phyloP scores from a whole-genome alignment of 2,329 filamentous ascomycete species.

The Talaromyces albobiverticillius region DNA sequence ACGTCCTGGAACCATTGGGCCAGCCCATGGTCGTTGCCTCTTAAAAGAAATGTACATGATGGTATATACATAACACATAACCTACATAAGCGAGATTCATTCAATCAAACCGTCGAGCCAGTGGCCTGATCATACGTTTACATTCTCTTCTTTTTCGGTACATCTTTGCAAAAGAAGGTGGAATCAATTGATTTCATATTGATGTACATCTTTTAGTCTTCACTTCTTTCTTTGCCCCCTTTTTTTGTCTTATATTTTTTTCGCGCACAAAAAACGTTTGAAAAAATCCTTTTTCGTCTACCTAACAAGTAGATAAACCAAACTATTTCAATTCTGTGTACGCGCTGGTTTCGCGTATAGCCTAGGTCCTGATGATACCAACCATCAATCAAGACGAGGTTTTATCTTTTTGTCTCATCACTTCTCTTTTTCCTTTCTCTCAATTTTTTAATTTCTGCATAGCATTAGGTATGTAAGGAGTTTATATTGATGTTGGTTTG shows the following conservation, averaged over 20 bases:
- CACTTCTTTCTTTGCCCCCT: neutral
- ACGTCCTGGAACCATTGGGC: conserved; percentile 48
- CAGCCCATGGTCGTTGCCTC: conserved; percentile 19
- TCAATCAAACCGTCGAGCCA: neutral
- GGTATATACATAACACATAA: neutral
- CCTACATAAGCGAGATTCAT: conserved; percentile 1
- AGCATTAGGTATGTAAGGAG: too few relatives aligned
- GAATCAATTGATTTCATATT: neutral
- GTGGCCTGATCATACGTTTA: neutral
- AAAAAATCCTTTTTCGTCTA: neutral
- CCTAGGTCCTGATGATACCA: neutral
- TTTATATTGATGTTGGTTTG: too few relatives aligned
- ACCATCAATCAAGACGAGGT: neutral
- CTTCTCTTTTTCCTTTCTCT: neutral
- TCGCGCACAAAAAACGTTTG: too few relatives aligned
- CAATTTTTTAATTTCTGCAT: neutral
- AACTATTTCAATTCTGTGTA: neutral
- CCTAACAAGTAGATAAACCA: neutral
- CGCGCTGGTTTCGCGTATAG: neutral
- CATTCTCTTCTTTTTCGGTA: neutral
- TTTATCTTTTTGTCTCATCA: neutral
- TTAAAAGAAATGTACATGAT: neutral
- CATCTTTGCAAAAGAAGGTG: too few relatives aligned
- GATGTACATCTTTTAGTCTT: conserved; percentile 6
- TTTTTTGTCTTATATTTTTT: conserved; percentile 1